These are phyloP conservation scores for Setaria viridis DNA, from an alignment of 202 grass and related monocot species.

Conservation along the genomic window DNA sequence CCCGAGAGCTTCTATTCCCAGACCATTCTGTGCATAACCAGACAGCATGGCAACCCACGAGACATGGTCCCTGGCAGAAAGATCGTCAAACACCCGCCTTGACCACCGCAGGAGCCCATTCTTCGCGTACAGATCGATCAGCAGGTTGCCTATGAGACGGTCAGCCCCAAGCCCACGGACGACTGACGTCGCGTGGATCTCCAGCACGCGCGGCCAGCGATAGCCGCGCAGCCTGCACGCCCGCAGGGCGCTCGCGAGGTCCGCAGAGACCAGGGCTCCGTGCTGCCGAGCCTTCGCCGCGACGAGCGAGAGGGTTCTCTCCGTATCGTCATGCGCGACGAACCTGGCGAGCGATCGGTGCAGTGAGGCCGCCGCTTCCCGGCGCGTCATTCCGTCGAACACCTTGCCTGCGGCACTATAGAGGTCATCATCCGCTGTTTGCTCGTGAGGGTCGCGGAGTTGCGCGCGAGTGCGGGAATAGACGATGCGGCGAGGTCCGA, in stretches of 20 bases:
- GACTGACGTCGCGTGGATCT: slow-evolving; percentile 58
- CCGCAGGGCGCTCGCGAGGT: slow-evolving; percentile 53
- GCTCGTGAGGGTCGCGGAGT: background rate
- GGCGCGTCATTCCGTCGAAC: slow-evolving; percentile 54
- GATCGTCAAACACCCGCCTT: slow-evolving; percentile 54
- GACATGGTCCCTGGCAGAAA: slow-evolving; percentile 65
- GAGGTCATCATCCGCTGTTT: background rate
- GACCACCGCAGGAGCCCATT: slow-evolving; percentile 47
- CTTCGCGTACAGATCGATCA: slow-evolving; percentile 74
- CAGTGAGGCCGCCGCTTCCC: slow-evolving; percentile 39
- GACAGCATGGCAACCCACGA: slow-evolving; percentile 83
- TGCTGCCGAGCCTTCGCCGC: slow-evolving; percentile 43
- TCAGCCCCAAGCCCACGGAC: slow-evolving; percentile 39
- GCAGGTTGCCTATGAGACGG: slow-evolving; percentile 55
- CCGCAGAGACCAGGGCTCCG: slow-evolving; percentile 16
- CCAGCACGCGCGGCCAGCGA: slow-evolving; percentile 46
- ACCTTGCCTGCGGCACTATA: background rate
- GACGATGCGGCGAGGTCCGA: background rate
- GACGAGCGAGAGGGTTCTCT: slow-evolving; percentile 42
- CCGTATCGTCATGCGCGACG: slow-evolving; percentile 28
- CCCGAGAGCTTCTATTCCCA: slow-evolving; percentile 58
- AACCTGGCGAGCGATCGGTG: slow-evolving; percentile 45
- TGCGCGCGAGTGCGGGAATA: background rate
- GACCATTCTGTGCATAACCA: slow-evolving; percentile 60
- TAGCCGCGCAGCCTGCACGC: slow-evolving; percentile 48